Conservation (phyloP, 140 eudicot genomes). For the Oenanthe javanica region DNA sequence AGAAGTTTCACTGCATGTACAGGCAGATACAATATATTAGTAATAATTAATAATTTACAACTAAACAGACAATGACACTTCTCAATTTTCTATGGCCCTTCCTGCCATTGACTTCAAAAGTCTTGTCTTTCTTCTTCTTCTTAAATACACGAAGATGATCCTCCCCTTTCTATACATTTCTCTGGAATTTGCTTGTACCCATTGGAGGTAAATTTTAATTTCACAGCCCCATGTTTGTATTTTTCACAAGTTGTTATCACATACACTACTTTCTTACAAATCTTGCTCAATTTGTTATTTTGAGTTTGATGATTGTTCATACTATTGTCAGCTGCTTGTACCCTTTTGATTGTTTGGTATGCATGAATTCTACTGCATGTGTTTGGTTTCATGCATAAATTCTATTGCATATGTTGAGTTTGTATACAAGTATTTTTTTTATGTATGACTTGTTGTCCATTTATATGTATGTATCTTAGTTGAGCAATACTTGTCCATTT, state of each 20-base stretch:
- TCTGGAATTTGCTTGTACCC: not conserved
- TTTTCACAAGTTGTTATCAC: not conserved
- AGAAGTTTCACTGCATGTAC: not conserved
- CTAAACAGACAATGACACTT: not conserved
- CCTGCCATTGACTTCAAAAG: not conserved
- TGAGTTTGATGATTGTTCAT: too few relatives aligned
- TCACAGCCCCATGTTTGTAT: not conserved
- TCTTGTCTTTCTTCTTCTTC: conserved; percentile 3
- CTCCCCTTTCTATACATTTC: not conserved
- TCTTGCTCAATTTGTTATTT: not conserved
- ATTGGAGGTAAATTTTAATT: not conserved
- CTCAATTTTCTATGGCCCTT: not conserved
- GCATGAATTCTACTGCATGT: not conserved
- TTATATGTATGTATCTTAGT: not conserved
- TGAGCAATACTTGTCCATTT: not conserved
- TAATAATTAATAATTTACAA: too few relatives aligned
- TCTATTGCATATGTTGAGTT: not conserved
- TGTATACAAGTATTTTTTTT: not conserved
- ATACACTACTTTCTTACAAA: not conserved
- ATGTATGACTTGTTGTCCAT: not conserved
- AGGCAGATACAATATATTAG: too few relatives aligned
- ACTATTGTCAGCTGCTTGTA: too few relatives aligned
- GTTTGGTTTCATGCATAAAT: not conserved
- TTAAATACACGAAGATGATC: not conserved
- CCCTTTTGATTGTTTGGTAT: not conserved